phyloP scores from a whole-genome alignment of 176 grass and related monocot species.

The Puccinellia tenuiflora region DNA sequence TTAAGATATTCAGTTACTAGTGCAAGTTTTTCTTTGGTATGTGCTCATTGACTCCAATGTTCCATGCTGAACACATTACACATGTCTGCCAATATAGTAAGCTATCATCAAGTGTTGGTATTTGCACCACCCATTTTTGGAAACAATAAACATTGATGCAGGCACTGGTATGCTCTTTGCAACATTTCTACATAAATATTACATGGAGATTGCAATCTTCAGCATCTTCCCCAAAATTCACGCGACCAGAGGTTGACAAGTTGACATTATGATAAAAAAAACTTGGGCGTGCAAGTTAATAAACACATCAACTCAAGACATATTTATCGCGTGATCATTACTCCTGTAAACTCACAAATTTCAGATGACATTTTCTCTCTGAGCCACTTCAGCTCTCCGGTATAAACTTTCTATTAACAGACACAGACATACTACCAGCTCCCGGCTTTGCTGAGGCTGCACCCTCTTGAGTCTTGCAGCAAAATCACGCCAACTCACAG shows the following conservation, averaged over 20 bases:
- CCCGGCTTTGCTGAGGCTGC: slow-evolving; percentile 58
- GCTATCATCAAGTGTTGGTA: not conserved
- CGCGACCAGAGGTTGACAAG: not conserved
- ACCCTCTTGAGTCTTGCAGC: slow-evolving; percentile 10
- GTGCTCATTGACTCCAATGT: not conserved
- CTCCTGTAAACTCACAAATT: not conserved
- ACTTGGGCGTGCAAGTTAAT: too few relatives aligned
- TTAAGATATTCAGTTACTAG: slow-evolving; percentile 9
- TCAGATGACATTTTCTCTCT: slow-evolving; percentile 15
- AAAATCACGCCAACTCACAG: slow-evolving; percentile 36
- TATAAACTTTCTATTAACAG: slow-evolving; percentile 22
- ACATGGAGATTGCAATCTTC: slow-evolving; percentile 14
- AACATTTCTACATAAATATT: slow-evolving; percentile 8
- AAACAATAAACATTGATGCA: not conserved
- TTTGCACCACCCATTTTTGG: not conserved
- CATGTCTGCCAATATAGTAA: not conserved
- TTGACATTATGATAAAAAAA: too few relatives aligned
- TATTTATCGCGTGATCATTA: slow-evolving; percentile 4
- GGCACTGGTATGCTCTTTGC: not conserved
- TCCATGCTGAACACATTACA: not conserved
- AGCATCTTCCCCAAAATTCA: slow-evolving; percentile 27
- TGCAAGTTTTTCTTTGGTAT: not conserved
- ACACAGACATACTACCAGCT: slow-evolving; percentile 42
- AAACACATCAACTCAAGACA: slow-evolving; percentile 22
- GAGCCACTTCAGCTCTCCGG: slow-evolving; percentile 16